Conservation (phyloP, 2,329 filamentous ascomycete genomes). For the Basipetospora chlamydospora region DNA sequence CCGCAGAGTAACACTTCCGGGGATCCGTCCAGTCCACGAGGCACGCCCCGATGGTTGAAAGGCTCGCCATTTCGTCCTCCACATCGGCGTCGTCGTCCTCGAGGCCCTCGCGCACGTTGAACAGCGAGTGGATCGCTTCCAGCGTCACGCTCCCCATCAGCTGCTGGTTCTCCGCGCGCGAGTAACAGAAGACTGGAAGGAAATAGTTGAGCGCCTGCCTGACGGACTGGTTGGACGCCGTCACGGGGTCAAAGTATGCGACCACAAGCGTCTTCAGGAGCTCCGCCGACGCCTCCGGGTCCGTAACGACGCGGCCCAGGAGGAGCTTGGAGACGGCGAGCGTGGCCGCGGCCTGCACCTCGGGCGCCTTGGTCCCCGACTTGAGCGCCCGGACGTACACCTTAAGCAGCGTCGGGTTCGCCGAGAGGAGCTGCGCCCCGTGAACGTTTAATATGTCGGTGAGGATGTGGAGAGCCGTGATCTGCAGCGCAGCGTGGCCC, state of each 20-base stretch:
- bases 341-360: slow-evolving; percentile 69
- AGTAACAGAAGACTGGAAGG: slow-evolving; percentile 87
- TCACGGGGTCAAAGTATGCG: slow-evolving; percentile 80
- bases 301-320: slow-evolving; percentile 62
- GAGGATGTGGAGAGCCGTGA: slow-evolving; percentile 79
- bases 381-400: slow-evolving; percentile 75
- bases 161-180: slow-evolving; percentile 64
- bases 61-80: slow-evolving; percentile 63
- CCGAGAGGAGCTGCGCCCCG: slow-evolving; percentile 58
- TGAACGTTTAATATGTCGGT: slow-evolving; percentile 88
- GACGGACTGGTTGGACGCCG: slow-evolving; percentile 63
- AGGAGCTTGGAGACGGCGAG: slow-evolving; percentile 76
- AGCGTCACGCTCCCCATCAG: slow-evolving; percentile 65
- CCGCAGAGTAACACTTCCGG: slow-evolving; percentile 52
- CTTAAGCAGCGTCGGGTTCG: slow-evolving; percentile 59
- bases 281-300: slow-evolving; percentile 50
- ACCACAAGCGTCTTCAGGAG: slow-evolving; percentile 75
- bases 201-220: slow-evolving; percentile 86
- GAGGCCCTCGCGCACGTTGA: slow-evolving; percentile 55
- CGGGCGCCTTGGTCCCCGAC: slow-evolving; percentile 50
- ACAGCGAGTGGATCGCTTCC: slow-evolving; percentile 59
- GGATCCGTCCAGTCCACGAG: slow-evolving; percentile 93
- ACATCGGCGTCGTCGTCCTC: slow-evolving; percentile 65
- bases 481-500: slow-evolving; percentile 78
- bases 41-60: slow-evolving; percentile 65